phyloP scores from a whole-genome alignment of 1,284 basidiomycete genomes.

The Cryptococcus maquisensis region DNA sequence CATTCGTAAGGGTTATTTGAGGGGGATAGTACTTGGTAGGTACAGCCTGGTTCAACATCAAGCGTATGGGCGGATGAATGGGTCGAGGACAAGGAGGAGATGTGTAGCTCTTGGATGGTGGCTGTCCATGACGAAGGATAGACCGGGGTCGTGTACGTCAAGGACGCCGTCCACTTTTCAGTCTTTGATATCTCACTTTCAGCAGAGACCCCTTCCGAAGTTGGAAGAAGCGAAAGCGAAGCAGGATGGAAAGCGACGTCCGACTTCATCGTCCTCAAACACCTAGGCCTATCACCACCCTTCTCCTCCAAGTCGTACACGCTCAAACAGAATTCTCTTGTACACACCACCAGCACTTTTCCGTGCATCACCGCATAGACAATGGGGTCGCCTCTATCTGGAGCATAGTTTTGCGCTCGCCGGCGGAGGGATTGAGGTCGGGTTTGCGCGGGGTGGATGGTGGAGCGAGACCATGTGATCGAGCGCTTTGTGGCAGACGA shows the following conservation, averaged over 20 bases:
- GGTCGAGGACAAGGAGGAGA: conserved; percentile 12
- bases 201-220: not conserved
- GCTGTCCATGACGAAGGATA: conserved; percentile 48
- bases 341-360: conserved; percentile 40
- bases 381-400: conserved; percentile 30
- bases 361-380: conserved; percentile 37
- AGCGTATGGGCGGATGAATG: not conserved
- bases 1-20: conserved; percentile 19
- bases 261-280: conserved; percentile 40
- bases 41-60: conserved; percentile 29
- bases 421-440: conserved; percentile 21
- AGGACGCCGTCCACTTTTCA: conserved; percentile 16
- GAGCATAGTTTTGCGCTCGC: conserved; percentile 14
- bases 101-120: conserved; percentile 42
- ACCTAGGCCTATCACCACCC: conserved; percentile 1
- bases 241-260: conserved; percentile 47
- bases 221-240: conserved; percentile 36
- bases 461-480: conserved; percentile 32
- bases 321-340: conserved; percentile 35
- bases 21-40: conserved; percentile 27
- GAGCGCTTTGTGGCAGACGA: not conserved
- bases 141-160: conserved; percentile 45
- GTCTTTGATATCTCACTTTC: not conserved
- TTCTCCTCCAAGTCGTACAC: conserved; percentile 26
- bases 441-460: conserved; percentile 21